Evolutionary conservation across 2,329 filamentous ascomycete genomes (phyloP).

Genomic region (Diaporthe longicolla): DNA sequence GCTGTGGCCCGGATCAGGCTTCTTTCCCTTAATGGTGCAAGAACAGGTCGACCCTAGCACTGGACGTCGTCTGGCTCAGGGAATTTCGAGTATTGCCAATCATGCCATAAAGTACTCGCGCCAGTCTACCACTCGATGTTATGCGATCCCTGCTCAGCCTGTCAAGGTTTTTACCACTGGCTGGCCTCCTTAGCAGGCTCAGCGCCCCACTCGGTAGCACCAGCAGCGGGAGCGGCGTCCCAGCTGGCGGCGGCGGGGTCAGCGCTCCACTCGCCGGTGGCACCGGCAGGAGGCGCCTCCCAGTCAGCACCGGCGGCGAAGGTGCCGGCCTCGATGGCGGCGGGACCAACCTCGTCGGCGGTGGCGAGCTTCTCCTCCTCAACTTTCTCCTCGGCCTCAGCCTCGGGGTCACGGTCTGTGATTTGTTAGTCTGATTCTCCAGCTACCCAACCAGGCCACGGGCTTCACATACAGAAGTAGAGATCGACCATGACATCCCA

Average conservation of each 20-base stretch:
- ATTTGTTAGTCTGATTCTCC: conserved; percentile 43
- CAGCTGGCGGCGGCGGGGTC: conserved; percentile 68
- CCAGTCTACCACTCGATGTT: conserved; percentile 22
- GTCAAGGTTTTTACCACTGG: conserved; percentile 54
- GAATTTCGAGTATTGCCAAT: conserved; percentile 41
- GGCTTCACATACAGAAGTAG: conserved; percentile 85
- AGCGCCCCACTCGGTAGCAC: conserved; percentile 66
- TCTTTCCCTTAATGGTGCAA: conserved; percentile 99
- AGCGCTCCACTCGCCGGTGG: conserved; percentile 76
- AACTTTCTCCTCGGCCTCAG: conserved; percentile 98
- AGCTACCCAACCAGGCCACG: neutral
- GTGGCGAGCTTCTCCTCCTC: conserved; percentile 92
- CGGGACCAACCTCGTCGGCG: conserved; percentile 86
- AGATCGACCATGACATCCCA: conserved; percentile 99
- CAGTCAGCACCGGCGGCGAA: conserved; percentile 67
- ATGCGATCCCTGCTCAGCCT: conserved; percentile 33
- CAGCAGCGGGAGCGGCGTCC: conserved; percentile 58
- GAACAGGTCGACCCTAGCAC: conserved; percentile 69
- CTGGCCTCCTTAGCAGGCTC: conserved; percentile 62
- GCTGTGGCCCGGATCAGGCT: conserved; percentile 72
- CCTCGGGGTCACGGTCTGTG: conserved; percentile 95
- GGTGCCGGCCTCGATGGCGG: conserved; percentile 87
- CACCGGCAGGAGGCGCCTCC: conserved; percentile 61
- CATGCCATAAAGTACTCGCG: conserved; percentile 46
- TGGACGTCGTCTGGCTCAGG: conserved; percentile 46